A percentile compares a stretch with the other conserved stretches of the same genome.
phyloP scores from a whole-genome alignment of 495 filamentous ascomycete species.

The Extremus antarcticus region DNA sequence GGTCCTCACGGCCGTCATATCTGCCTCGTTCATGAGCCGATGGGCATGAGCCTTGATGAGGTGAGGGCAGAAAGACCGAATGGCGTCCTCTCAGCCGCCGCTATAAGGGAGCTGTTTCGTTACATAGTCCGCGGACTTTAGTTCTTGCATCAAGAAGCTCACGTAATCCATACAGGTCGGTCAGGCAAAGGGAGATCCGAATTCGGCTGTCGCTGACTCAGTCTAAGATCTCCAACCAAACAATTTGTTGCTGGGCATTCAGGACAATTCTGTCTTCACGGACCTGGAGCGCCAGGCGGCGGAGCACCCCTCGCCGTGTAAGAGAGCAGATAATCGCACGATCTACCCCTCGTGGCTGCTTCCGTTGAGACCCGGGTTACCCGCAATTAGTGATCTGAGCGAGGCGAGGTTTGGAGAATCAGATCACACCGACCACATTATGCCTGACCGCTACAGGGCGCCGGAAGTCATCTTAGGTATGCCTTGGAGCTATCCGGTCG shows the following conservation, averaged over 20 bases:
- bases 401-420: constrained; percentile 28
- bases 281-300: constrained; percentile 20
- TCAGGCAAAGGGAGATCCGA: too few species aligned
- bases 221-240: constrained; percentile 26
- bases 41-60: constrained; percentile 29
- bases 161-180: constrained; percentile 38
- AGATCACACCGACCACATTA: neutral
- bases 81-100: neutral
- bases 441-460: constrained; percentile 34
- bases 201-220: too few species aligned
- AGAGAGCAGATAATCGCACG: constrained; percentile 7
- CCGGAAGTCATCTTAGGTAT: constrained; percentile 40
- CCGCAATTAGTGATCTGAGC: constrained; percentile 39
- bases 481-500: constrained; percentile 36
- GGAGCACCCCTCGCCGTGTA: neutral
- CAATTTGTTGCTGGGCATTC: constrained; percentile 28
- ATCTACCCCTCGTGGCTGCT: constrained; percentile 26
- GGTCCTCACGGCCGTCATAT: constrained; percentile 34
- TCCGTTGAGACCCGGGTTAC: constrained; percentile 12
- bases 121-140: constrained; percentile 30
- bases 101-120: constrained; percentile 1
- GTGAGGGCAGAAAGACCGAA: neutral
- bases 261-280: constrained; percentile 10
- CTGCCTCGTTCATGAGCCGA: constrained; percentile 37
- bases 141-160: constrained; percentile 34